Conservation (phyloP, 495 filamentous ascomycete species). For the Penicillium manginii region DNA sequence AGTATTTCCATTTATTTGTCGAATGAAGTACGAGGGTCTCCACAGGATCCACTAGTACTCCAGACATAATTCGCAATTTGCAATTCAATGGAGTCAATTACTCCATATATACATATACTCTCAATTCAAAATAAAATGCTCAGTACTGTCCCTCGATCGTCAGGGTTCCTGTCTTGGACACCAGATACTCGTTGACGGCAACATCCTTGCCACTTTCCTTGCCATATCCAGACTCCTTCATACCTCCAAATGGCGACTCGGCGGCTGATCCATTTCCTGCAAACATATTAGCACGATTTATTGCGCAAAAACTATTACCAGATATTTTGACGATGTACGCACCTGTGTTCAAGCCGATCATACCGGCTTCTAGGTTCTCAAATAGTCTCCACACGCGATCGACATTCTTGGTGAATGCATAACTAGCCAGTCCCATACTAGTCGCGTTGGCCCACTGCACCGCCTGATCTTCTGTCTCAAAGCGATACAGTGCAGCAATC, state of each 20-base stretch:
- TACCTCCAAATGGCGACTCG: conserved; percentile 75
- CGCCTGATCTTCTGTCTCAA: conserved; percentile 72
- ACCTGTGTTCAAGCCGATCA: conserved; percentile 76
- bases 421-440: conserved; percentile 70
- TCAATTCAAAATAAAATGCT: background rate
- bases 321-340: background rate
- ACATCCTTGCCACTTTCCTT: conserved; percentile 78
- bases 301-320: background rate
- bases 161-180: conserved; percentile 73
- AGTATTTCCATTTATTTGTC: background rate
- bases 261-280: conserved; percentile 66
- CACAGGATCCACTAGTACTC: background rate
- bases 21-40: background rate
- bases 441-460: conserved; percentile 65
- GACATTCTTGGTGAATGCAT: conserved; percentile 75
- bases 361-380: conserved; percentile 75
- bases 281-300: conserved; percentile 4
- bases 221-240: conserved; percentile 77
- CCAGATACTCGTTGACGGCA: conserved; percentile 69
- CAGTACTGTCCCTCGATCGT: conserved; percentile 63
- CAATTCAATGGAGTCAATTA: too few species aligned
- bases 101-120: too few species aligned
- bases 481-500: conserved; percentile 66
- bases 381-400: conserved; percentile 73
- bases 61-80: too few species aligned